These are phyloP conservation scores for Sicyos baderoa DNA, from an alignment of 306 rosid species.

Conservation along the genomic window DNA sequence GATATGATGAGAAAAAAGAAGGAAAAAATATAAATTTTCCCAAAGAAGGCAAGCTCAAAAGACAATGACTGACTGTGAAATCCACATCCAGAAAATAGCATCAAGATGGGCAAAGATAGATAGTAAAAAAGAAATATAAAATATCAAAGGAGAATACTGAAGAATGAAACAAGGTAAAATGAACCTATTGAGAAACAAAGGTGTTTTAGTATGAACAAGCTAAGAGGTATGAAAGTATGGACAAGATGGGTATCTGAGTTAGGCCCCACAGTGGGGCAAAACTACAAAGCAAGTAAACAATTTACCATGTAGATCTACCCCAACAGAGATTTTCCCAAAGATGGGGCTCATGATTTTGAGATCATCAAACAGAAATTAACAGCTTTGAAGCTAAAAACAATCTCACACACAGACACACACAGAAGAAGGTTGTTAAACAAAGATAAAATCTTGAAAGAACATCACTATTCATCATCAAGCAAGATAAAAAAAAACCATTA, in stretches of 20 bases:
- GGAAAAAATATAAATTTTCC: neutral
- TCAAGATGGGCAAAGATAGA: neutral
- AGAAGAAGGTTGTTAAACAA: too few species aligned
- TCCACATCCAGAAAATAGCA: slow-evolving; percentile 31
- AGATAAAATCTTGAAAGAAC: neutral
- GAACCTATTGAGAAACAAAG: slow-evolving; percentile 4
- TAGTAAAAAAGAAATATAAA: neutral
- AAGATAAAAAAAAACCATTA: neutral
- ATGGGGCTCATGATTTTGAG: neutral
- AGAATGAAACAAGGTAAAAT: slow-evolving; percentile 1
- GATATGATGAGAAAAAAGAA: neutral
- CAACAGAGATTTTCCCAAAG: slow-evolving; percentile 14
- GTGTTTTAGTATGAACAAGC: neutral
- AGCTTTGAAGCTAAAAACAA: too few species aligned
- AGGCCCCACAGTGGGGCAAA: slow-evolving; percentile 31
- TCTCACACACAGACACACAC: too few species aligned
- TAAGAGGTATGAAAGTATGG: slow-evolving; percentile 20
- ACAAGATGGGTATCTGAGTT: slow-evolving; percentile 29
- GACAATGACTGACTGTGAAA: neutral
- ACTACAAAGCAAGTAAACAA: slow-evolving; percentile 26
- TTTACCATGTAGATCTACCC: slow-evolving; percentile 35
- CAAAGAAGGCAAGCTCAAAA: neutral
- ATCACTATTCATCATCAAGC: neutral
- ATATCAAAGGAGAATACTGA: neutral
- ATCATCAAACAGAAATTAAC: too few species aligned